Evolutionary conservation across 768 basidiomycete genomes (phyloP).

Genomic region (Udeniomyces megalosporus): DNA sequence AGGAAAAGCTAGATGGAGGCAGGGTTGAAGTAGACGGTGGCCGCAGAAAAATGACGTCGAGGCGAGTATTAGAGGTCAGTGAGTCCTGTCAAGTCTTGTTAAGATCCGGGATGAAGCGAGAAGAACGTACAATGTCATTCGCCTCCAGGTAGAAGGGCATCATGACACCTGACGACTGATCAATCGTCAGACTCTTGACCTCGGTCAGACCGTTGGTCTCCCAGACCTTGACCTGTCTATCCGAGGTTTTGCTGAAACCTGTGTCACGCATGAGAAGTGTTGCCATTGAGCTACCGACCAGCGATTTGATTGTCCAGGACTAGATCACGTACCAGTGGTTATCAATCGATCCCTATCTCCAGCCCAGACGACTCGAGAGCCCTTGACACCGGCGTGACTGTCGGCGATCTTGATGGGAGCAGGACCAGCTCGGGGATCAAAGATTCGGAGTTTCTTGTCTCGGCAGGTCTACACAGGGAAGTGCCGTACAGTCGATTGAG

Average conservation of each 20-base stretch:
- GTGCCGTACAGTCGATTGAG: background rate
- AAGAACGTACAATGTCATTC: slow-evolving; percentile 53
- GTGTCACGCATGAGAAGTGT: background rate
- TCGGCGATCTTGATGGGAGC: slow-evolving; percentile 71
- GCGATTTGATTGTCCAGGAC: too few species aligned
- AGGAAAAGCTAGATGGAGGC: background rate
- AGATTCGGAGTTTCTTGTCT: slow-evolving; percentile 80
- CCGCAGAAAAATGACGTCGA: too few species aligned
- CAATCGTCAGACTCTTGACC: slow-evolving; percentile 60
- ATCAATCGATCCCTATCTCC: slow-evolving; percentile 74
- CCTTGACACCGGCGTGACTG: slow-evolving; percentile 86
- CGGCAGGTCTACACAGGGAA: slow-evolving; percentile 47
- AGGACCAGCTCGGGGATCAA: slow-evolving; percentile 67
- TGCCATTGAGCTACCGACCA: slow-evolving; percentile 17
- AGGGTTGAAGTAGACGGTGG: background rate
- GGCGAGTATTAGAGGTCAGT: too few species aligned
- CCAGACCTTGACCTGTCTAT: slow-evolving; percentile 81
- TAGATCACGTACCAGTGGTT: slow-evolving; percentile 53
- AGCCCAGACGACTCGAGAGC: slow-evolving; percentile 75
- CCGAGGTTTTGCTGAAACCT: slow-evolving; percentile 72
- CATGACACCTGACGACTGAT: slow-evolving; percentile 49
- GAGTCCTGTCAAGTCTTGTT: slow-evolving; percentile 16
- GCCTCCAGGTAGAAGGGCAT: slow-evolving; percentile 94
- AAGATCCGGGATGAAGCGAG: background rate
- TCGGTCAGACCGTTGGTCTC: slow-evolving; percentile 60